Conservation (phyloP, 441 rosid genomes). For the Jatropha podagrica region DNA sequence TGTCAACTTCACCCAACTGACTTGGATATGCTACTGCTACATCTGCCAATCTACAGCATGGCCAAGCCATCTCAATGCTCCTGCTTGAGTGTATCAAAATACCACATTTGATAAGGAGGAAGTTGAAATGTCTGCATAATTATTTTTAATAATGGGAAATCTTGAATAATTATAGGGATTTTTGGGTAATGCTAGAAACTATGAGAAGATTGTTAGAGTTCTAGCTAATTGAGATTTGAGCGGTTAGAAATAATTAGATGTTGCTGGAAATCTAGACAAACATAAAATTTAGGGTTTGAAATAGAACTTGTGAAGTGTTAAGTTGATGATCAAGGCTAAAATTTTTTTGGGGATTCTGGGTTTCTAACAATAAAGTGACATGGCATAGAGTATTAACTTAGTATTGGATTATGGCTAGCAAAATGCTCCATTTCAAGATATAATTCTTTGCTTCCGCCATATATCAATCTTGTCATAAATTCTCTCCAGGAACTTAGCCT, state of each 20-base stretch:
- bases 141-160: not conserved
- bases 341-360: not conserved
- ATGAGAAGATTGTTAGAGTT: not conserved
- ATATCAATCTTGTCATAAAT: not conserved
- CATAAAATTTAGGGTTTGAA: no score
- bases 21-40: not conserved
- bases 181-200: not conserved
- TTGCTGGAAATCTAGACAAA: no score
- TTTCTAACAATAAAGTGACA: not conserved
- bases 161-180: not conserved
- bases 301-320: not conserved
- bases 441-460: not conserved
- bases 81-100: not conserved
- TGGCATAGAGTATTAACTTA: not conserved
- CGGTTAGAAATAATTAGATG: no score
- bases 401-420: not conserved
- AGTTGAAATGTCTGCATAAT: not conserved
- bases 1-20: not conserved
- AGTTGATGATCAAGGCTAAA: not conserved
- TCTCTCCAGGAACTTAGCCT: not conserved
- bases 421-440: not conserved
- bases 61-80: not conserved
- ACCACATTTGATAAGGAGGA: not conserved
- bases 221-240: not conserved
- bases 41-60: not conserved